A percentile compares a stretch with the other conserved stretches of the same genome.
Evolutionary conservation across 176 grass and related monocot species (phyloP).

Genomic region (Saccharum officinarum): DNA sequence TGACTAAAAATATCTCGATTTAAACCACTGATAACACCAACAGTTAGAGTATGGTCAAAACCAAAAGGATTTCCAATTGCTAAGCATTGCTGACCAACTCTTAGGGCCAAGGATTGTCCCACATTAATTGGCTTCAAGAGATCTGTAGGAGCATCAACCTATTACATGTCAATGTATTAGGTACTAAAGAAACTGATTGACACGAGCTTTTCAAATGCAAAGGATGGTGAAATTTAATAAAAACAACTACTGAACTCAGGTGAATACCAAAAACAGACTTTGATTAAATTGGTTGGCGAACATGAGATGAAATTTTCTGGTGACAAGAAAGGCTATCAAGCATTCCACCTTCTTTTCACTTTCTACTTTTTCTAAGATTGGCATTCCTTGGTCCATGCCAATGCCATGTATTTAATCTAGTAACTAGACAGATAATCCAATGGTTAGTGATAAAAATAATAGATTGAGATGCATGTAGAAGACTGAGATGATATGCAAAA

Average conservation of each 20-base stretch:
- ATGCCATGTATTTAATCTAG: neutral
- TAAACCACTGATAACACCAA: slow-evolving; percentile 92
- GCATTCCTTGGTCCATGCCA: neutral
- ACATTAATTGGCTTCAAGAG: slow-evolving; percentile 86
- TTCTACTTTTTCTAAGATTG: neutral
- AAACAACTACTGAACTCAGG: slow-evolving; percentile 17
- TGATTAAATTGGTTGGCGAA: neutral
- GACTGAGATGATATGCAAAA: neutral
- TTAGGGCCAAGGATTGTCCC: slow-evolving; percentile 71
- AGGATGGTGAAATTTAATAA: neutral
- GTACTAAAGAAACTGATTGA: neutral
- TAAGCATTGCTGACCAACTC: slow-evolving; percentile 97
- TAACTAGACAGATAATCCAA: neutral
- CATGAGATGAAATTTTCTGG: neutral
- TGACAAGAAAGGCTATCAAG: neutral
- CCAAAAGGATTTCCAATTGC: slow-evolving; percentile 99
- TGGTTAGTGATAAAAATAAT: neutral
- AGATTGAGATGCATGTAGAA: neutral
- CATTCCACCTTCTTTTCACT: neutral
- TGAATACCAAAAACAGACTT: slow-evolving; percentile 4
- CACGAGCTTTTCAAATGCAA: neutral
- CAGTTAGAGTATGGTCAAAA: slow-evolving; percentile 93
- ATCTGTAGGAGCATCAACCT: slow-evolving; percentile 80
- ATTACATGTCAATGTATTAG: slow-evolving; percentile 40
- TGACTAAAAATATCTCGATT: slow-evolving; percentile 97